A percentile compares a stretch with the other conserved stretches of the same genome.
phyloP scores from a whole-genome alignment of 306 rosid genomes.

The Fragaria ananassa region DNA sequence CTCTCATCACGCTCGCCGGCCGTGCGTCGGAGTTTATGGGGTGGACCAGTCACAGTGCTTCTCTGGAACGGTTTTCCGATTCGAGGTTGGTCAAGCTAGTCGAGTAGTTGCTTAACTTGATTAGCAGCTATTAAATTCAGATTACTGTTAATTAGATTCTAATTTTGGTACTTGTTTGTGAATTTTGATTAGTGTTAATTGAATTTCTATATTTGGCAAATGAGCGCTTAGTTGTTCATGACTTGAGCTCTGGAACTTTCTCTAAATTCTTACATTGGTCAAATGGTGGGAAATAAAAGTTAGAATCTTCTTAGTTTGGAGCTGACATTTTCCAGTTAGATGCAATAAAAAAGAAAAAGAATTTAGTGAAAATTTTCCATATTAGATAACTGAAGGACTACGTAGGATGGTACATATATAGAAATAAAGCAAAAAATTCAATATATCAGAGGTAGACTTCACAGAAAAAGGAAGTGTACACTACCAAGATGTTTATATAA shows the following conservation, averaged over 20 bases:
- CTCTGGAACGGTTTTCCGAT: conserved; percentile 30
- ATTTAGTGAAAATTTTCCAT: neutral
- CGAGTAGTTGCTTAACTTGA: neutral
- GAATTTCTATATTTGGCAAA: neutral
- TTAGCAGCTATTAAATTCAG: neutral
- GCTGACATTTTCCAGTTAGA: neutral
- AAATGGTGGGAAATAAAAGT: neutral
- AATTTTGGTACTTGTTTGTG: neutral
- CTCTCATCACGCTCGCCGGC: conserved; percentile 44
- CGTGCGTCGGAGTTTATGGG: conserved; percentile 50
- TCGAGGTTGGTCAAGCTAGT: conserved; percentile 50
- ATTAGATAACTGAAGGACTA: neutral
- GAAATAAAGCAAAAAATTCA: neutral
- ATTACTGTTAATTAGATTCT: neutral
- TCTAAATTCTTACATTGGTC: neutral
- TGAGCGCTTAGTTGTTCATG: neutral
- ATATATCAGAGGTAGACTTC: neutral
- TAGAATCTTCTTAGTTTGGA: neutral
- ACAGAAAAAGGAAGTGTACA: neutral
- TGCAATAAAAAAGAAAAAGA: neutral
- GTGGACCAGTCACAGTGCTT: conserved; percentile 39
- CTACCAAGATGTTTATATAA: neutral
- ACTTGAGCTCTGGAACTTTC: neutral
- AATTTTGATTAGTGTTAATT: neutral
- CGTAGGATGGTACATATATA: neutral